phyloP scores from a whole-genome alignment of 75 land plant genomes.

The Cryptomeria japonica region DNA sequence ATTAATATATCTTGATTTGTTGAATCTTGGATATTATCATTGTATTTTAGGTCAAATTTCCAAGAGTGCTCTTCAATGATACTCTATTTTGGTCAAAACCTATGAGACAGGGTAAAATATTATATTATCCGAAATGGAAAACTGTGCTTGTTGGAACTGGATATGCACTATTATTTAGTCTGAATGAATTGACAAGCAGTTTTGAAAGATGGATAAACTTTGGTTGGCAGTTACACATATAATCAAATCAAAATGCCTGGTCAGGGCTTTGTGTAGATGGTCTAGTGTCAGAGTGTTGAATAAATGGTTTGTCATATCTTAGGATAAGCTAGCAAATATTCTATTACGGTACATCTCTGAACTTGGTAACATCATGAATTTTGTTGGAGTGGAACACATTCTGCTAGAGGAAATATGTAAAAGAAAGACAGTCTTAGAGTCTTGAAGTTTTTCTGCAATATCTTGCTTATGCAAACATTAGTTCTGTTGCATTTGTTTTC shows the following conservation, averaged over 20 bases:
- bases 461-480: background rate
- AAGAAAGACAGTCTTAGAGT: background rate
- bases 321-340: background rate
- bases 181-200: background rate
- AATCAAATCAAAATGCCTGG: background rate
- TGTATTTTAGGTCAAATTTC: background rate
- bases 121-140: background rate
- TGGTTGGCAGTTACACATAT: background rate
- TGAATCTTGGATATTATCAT: too few species aligned
- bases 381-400: background rate
- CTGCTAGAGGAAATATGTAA: background rate
- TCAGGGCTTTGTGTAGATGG: background rate
- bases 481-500: background rate
- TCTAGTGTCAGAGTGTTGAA: background rate
- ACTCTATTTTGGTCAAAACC: background rate
- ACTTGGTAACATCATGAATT: background rate
- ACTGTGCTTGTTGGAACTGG: background rate
- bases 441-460: background rate
- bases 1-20: too few species aligned
- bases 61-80: background rate
- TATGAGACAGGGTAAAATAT: background rate
- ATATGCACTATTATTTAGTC: background rate
- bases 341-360: background rate
- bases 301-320: background rate
- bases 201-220: background rate